phyloP scores from a whole-genome alignment of 23 red algal species.

The Gracilariopsis chorda region DNA sequence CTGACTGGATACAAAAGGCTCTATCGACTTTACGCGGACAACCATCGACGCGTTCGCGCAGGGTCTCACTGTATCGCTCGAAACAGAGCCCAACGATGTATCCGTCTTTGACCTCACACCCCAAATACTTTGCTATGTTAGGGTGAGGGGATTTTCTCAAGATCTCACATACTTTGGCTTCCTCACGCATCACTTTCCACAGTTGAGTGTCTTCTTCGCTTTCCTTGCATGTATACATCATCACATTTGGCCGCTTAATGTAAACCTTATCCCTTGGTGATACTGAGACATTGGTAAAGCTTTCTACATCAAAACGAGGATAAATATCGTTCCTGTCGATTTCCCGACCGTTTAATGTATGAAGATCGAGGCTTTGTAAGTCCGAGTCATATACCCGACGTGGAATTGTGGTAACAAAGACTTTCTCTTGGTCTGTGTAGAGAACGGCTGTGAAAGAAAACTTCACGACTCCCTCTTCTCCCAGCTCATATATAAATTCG shows the following conservation, averaged over 20 bases:
- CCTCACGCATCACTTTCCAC: not conserved
- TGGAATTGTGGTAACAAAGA: not conserved
- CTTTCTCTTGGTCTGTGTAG: not conserved
- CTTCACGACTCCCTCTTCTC: not conserved
- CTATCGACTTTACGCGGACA: not conserved
- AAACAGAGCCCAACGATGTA: constrained; percentile 9
- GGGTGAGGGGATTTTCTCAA: not conserved
- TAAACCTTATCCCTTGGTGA: not conserved
- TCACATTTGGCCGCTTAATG: not conserved
- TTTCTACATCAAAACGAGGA: not conserved
- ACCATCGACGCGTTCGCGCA: not conserved
- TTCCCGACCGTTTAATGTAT: not conserved
- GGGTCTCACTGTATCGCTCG: not conserved
- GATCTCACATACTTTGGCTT: not conserved
- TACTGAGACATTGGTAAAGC: not conserved
- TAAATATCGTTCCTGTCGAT: not conserved
- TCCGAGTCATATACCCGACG: not conserved
- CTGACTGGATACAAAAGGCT: not conserved
- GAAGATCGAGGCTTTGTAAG: not conserved
- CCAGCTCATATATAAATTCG: not conserved
- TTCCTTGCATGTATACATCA: not conserved
- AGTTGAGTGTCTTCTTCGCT: not conserved
- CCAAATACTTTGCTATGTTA: constrained; percentile 15
- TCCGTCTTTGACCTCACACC: constrained; percentile 2
- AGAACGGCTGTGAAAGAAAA: not conserved